These are phyloP conservation scores for Mucor piriformis DNA, from an alignment of 371 early-diverging fungal genomes.

Conservation along the genomic window DNA sequence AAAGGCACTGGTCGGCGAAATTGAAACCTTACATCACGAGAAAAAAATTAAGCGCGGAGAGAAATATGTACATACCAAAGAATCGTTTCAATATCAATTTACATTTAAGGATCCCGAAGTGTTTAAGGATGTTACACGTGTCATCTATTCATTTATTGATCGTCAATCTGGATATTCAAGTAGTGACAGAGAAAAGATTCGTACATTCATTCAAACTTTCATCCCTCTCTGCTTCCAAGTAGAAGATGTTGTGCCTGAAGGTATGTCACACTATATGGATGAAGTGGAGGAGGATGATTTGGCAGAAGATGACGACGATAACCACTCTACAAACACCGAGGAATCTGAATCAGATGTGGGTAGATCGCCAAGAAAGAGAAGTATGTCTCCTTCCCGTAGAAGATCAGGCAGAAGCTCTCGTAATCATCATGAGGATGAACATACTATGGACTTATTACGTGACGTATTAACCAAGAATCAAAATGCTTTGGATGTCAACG, in stretches of 20 bases:
- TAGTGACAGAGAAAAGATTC: slow-evolving; percentile 72
- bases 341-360: slow-evolving; percentile 40
- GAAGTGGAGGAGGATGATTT: slow-evolving; percentile 44
- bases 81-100: slow-evolving; percentile 70
- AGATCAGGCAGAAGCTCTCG: slow-evolving; percentile 29
- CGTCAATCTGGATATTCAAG: slow-evolving; percentile 57
- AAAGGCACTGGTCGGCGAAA: slow-evolving; percentile 82
- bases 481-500: slow-evolving; percentile 14
- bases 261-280: slow-evolving; percentile 26
- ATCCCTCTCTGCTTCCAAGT: slow-evolving; percentile 75
- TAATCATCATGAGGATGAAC: slow-evolving; percentile 44
- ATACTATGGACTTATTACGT: slow-evolving; percentile 42
- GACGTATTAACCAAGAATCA: slow-evolving; percentile 45
- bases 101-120: slow-evolving; percentile 61
- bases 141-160: slow-evolving; percentile 60
- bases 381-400: slow-evolving; percentile 21
- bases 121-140: slow-evolving; percentile 66
- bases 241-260: slow-evolving; percentile 44
- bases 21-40: slow-evolving; percentile 69
- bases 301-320: slow-evolving; percentile 43
- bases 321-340: slow-evolving; percentile 38
- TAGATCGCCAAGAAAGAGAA: slow-evolving; percentile 37
- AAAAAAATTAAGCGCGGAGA: slow-evolving; percentile 16
- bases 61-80: slow-evolving; percentile 20
- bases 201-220: slow-evolving; percentile 75